A percentile compares a stretch with the other conserved stretches of the same genome.
Conservation (phyloP, 2,329 filamentous ascomycete genomes). For the Aspergillus proliferans region DNA sequence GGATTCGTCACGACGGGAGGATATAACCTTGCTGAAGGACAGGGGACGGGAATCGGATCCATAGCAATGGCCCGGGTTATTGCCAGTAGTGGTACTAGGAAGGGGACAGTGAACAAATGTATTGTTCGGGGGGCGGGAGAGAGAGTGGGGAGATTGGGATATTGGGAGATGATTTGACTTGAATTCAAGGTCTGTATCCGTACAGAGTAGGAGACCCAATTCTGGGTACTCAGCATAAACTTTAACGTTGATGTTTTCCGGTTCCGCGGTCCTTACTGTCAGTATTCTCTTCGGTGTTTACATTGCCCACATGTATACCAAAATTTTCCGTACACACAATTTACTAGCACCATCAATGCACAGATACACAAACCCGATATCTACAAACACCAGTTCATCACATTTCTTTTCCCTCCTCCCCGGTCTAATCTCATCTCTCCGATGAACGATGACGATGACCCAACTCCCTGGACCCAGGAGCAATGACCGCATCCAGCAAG, state of each 20-base stretch:
- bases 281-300: neutral
- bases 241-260: neutral
- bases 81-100: conserved; percentile 9
- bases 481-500: no score
- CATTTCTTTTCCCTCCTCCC: no score
- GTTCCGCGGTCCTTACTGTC: neutral
- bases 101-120: conserved; percentile 46
- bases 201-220: conserved; percentile 4
- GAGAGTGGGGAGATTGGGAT: conserved; percentile 68
- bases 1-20: conserved; percentile 87
- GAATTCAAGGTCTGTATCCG: conserved; percentile 1
- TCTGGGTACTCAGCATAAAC: neutral
- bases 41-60: conserved; percentile 67
- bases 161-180: conserved; percentile 62
- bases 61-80: conserved; percentile 57
- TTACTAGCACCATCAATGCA: no score
- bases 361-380: no score
- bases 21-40: conserved; percentile 71
- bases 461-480: no score
- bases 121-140: conserved; percentile 78
- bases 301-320: no score
- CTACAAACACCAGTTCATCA: no score
- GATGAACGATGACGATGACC: no score
- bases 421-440: no score
- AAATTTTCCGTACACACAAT: no score